Evolutionary conservation across 805 yeast species (phyloP).

Genomic region (Saturnispora hagleri): DNA sequence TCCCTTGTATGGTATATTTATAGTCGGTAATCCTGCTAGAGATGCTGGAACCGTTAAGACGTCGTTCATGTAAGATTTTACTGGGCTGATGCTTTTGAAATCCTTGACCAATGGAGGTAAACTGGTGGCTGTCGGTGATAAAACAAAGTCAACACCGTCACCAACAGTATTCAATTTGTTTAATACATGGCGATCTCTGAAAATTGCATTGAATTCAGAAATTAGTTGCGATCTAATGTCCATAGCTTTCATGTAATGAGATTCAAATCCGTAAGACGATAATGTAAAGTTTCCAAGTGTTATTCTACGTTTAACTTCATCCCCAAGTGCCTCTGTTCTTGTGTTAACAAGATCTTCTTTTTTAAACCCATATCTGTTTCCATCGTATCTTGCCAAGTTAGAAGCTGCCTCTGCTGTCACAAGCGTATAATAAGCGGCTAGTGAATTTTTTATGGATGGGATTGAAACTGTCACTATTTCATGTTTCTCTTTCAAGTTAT

Average conservation of each 20-base stretch:
- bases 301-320: constrained; percentile 76
- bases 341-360: constrained; percentile 41
- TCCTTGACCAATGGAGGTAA: constrained; percentile 37
- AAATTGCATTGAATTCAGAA: constrained; percentile 56
- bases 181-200: constrained; percentile 41
- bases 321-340: constrained; percentile 61
- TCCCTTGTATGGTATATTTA: constrained; percentile 57
- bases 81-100: constrained; percentile 25
- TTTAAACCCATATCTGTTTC: constrained; percentile 71
- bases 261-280: constrained; percentile 61
- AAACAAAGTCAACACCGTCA: constrained; percentile 51
- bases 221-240: constrained; percentile 51
- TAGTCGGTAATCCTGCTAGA: constrained; percentile 82
- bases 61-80: constrained; percentile 70
- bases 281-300: constrained; percentile 80
- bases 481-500: constrained; percentile 35
- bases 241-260: constrained; percentile 73
- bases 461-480: constrained; percentile 56
- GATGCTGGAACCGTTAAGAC: constrained; percentile 85
- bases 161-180: constrained; percentile 4
- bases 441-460: constrained; percentile 54
- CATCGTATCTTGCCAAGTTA: constrained; percentile 83
- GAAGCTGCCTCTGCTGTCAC: constrained; percentile 94
- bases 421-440: constrained; percentile 79
- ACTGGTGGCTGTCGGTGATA: constrained; percentile 60